phyloP scores from a whole-genome alignment of 2,329 filamentous ascomycete genomes.

The Clonostachys rosea region DNA sequence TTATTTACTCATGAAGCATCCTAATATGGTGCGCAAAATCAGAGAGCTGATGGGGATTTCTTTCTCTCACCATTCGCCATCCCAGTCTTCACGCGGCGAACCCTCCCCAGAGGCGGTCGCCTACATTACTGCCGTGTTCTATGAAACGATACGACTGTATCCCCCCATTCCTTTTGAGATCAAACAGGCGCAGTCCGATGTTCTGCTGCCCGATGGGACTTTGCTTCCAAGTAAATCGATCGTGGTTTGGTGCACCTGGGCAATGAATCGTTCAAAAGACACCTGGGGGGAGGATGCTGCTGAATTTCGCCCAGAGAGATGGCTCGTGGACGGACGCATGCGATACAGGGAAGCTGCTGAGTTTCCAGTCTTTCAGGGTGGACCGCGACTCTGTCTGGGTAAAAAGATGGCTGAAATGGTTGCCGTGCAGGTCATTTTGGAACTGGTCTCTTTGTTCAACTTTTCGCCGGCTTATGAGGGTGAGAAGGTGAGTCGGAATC shows the following conservation, averaged over 20 bases:
- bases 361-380: conserved; percentile 63
- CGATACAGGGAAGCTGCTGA: conserved; percentile 41
- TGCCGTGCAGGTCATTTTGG: conserved; percentile 50
- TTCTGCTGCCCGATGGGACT: conserved; percentile 56
- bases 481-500: conserved; percentile 52
- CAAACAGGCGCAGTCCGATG: conserved; percentile 48
- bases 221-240: conserved; percentile 47
- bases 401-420: conserved; percentile 59
- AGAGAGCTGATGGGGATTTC: conserved; percentile 4
- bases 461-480: conserved; percentile 37
- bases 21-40: conserved; percentile 26
- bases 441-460: conserved; percentile 43
- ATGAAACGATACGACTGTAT: conserved; percentile 56
- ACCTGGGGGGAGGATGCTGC: conserved; percentile 56
- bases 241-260: conserved; percentile 60
- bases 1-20: conserved; percentile 53
- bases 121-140: conserved; percentile 57
- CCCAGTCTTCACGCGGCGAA: conserved; percentile 23
- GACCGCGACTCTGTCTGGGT: conserved; percentile 54
- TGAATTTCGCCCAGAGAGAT: conserved; percentile 51
- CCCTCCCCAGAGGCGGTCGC: conserved; percentile 34
- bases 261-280: conserved; percentile 51
- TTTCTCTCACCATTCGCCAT: conserved; percentile 5
- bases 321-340: conserved; percentile 39
- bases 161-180: conserved; percentile 64